Evolutionary conservation across 2,329 filamentous ascomycete genomes (phyloP).

Genomic region (Aspergillus candidus): DNA sequence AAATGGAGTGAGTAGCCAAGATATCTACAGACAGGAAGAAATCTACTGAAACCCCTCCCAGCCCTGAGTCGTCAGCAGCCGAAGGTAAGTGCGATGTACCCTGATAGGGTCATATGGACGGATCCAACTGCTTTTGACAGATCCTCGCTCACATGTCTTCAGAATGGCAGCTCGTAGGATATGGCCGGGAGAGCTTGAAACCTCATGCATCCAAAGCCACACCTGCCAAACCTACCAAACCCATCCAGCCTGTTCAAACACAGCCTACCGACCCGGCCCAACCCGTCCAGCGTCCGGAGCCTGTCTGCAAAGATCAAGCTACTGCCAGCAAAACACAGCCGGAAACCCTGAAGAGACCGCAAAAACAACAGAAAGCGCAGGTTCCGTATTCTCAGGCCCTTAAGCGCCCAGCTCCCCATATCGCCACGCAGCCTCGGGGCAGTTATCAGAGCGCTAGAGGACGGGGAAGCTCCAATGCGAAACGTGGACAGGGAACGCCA

Average conservation of each 20-base stretch:
- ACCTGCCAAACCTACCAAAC: neutral
- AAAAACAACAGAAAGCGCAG: too few relatives aligned
- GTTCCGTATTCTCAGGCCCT: neutral
- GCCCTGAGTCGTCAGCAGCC: conserved; percentile 18
- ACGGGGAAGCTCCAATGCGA: conserved; percentile 4
- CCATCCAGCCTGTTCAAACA: neutral
- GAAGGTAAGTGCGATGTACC: conserved; percentile 14
- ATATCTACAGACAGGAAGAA: neutral
- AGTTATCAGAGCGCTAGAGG: conserved; percentile 4
- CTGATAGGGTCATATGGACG: too few relatives aligned
- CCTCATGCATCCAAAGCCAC: neutral
- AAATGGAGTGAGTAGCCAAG: too few relatives aligned
- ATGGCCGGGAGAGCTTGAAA: conserved; percentile 9
- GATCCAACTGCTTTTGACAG: too few relatives aligned
- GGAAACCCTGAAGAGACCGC: neutral
- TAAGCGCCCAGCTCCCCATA: neutral
- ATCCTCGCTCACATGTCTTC: neutral
- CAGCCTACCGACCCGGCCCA: neutral
- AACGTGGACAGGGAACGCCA: neutral
- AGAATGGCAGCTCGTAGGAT: conserved; percentile 22
- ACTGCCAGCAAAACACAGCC: neutral
- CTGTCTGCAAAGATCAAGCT: neutral
- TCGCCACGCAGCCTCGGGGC: neutral
- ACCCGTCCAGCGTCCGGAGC: neutral
- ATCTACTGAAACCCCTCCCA: neutral